Evolutionary conservation across 345 rosid species (phyloP).

Genomic region (Eucalyptus marginata): DNA sequence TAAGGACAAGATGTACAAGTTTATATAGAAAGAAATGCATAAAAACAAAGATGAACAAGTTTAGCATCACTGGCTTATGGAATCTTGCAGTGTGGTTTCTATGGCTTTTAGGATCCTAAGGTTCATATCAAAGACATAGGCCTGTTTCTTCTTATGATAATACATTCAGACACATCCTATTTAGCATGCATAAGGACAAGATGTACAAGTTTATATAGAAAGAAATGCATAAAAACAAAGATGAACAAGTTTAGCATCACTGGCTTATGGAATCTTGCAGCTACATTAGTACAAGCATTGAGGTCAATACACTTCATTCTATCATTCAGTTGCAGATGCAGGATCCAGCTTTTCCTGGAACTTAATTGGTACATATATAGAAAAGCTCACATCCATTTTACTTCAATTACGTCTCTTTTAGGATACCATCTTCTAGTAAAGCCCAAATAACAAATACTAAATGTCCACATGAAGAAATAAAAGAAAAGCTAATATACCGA

Average conservation of each 20-base stretch:
- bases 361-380: background rate
- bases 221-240: background rate
- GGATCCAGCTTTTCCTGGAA: background rate
- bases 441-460: background rate
- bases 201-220: background rate
- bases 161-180: background rate
- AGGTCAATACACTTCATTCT: background rate
- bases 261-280: background rate
- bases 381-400: background rate
- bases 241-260: background rate
- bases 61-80: background rate
- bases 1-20: background rate
- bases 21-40: background rate
- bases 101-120: no score
- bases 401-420: background rate
- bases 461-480: background rate
- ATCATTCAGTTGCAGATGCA: background rate
- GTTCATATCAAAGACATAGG: background rate
- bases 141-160: background rate
- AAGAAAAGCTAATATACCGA: constrained; percentile 31
- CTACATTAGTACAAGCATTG: background rate
- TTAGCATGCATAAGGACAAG: background rate
- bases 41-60: background rate
- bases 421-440: background rate
- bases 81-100: background rate